These are phyloP conservation scores for Aspergillus asperescens DNA, from an alignment of 495 filamentous ascomycete species.

Conservation along the genomic window DNA sequence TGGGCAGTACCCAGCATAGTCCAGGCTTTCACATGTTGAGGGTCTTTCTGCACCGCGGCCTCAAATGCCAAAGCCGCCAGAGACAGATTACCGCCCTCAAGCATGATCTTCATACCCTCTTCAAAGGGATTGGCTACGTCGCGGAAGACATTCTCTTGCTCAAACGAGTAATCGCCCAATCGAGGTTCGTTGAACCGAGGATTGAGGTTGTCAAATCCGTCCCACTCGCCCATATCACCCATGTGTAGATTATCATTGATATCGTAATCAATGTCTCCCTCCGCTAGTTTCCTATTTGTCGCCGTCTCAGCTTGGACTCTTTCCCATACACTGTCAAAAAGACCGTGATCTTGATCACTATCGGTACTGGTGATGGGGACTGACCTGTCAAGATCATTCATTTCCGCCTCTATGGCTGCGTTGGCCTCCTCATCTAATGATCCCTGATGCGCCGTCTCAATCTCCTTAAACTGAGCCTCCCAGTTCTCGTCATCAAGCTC, in stretches of 20 bases:
- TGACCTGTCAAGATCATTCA: slow-evolving; percentile 87
- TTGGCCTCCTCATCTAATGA: slow-evolving; percentile 64
- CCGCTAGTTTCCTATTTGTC: slow-evolving; percentile 61
- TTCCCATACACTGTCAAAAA: slow-evolving; percentile 87
- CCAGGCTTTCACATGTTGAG: slow-evolving; percentile 87
- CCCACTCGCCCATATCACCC: slow-evolving; percentile 65
- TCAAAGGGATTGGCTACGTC: slow-evolving; percentile 74
- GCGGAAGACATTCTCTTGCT: slow-evolving; percentile 84
- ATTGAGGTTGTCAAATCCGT: slow-evolving; percentile 61
- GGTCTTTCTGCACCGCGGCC: slow-evolving; percentile 85
- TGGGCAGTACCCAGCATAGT: slow-evolving; percentile 83
- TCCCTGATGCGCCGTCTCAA: slow-evolving; percentile 66
- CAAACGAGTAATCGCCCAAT: slow-evolving; percentile 87
- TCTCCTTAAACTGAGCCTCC: slow-evolving; percentile 91
- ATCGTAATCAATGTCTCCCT: slow-evolving; percentile 55
- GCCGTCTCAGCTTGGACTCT: slow-evolving; percentile 78
- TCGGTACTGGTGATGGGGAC: slow-evolving; percentile 38
- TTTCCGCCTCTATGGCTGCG: slow-evolving; percentile 76
- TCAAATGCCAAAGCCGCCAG: slow-evolving; percentile 96
- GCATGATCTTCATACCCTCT: slow-evolving; percentile 86
- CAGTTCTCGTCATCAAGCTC: slow-evolving; percentile 91
- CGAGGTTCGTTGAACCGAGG: slow-evolving; percentile 62
- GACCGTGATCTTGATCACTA: slow-evolving; percentile 55
- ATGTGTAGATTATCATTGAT: slow-evolving; percentile 53
- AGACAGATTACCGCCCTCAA: slow-evolving; percentile 86